Percentiles rank a stretch among this genome's conserved stretches.
Evolutionary conservation across 2,329 filamentous ascomycete genomes (phyloP).

Genomic region (Pseudocercospora pini-densiflorae): DNA sequence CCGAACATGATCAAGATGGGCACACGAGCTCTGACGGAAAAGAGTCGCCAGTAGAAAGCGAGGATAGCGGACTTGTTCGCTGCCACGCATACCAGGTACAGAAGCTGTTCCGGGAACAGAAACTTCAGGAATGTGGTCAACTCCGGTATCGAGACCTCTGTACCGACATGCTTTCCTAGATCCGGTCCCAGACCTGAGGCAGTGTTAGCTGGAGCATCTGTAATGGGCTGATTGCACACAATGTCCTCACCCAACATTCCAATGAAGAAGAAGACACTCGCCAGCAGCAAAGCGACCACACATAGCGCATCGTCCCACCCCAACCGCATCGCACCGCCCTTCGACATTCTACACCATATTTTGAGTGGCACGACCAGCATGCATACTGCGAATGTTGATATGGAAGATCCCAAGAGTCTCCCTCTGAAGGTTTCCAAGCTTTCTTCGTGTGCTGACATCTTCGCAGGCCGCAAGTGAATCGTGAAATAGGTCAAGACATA

Average conservation of each 20-base stretch:
- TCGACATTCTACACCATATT: constrained; percentile 21
- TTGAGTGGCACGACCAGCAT: constrained; percentile 23
- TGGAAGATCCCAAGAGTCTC: constrained; percentile 13
- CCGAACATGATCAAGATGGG: constrained; percentile 17
- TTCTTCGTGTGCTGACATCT: constrained; percentile 8
- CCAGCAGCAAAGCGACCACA: constrained; percentile 7
- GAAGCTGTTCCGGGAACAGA: constrained; percentile 22
- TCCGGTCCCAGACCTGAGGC: constrained; percentile 9
- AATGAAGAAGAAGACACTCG: constrained; percentile 18
- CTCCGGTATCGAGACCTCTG: constrained; percentile 6
- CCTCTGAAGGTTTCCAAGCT: constrained; percentile 10
- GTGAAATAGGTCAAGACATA: too few relatives aligned
- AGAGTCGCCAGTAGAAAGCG: constrained; percentile 31
- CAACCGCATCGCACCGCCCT: constrained; percentile 9
- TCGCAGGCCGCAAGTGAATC: neutral
- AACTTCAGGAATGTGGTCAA: constrained; percentile 16
- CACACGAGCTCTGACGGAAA: constrained; percentile 21
- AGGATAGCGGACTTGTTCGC: constrained; percentile 28
- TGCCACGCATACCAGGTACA: constrained; percentile 24
- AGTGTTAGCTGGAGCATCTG: too few relatives aligned
- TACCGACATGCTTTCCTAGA: constrained; percentile 16
- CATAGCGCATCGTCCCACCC: constrained; percentile 22
- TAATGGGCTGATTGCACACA: neutral
- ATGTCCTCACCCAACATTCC: constrained; percentile 18
- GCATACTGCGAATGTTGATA: constrained; percentile 21